A percentile compares a stretch with the other conserved stretches of the same genome.
These are phyloP conservation scores for Yarrowia keelungensis DNA, from an alignment of 805 yeast species.

Conservation along the genomic window DNA sequence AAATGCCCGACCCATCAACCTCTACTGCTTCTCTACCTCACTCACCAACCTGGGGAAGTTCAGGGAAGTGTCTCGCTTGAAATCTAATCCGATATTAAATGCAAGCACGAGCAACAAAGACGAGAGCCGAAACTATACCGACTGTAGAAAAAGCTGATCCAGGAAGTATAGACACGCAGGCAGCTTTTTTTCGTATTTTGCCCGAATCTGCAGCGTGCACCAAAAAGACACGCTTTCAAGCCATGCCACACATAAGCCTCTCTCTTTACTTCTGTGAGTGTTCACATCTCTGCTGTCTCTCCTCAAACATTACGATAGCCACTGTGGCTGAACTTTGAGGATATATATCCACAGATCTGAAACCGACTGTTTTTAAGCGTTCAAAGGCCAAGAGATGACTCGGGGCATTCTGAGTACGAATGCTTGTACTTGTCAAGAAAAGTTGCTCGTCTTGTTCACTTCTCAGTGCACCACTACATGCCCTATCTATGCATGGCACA, in stretches of 20 bases:
- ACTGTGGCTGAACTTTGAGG: conserved; percentile 33
- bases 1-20: background rate
- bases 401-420: background rate
- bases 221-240: conserved; percentile 10
- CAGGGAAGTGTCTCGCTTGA: background rate
- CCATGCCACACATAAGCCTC: background rate
- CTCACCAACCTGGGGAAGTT: background rate
- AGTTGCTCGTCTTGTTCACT: no score
- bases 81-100: conserved; percentile 16
- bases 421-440: no score
- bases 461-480: background rate
- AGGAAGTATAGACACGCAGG: background rate
- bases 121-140: conserved; percentile 8
- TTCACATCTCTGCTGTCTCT: no score
- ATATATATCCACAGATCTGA: conserved; percentile 14
- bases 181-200: background rate
- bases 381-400: background rate
- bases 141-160: background rate
- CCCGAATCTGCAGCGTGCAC: background rate
- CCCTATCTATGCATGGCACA: conserved; percentile 10
- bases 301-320: background rate
- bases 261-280: background rate
- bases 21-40: no score
- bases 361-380: conserved; percentile 6
- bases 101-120: conserved; percentile 17